Evolutionary conservation across 352 stramenopile species (phyloP).

Genomic region (Phytopythium delawarense): DNA sequence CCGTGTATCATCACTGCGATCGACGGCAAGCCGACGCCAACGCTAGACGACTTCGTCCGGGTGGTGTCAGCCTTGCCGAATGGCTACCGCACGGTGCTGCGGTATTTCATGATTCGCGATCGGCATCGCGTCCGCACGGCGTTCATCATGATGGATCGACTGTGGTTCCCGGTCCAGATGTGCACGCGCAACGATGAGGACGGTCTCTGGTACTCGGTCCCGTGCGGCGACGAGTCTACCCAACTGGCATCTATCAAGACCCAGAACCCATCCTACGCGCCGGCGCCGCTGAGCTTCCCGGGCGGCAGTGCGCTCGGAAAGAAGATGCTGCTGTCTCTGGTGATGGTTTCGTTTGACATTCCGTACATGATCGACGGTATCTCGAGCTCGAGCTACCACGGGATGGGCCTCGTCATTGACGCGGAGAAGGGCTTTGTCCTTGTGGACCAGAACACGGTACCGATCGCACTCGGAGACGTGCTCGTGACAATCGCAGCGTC

Average conservation of each 20-base stretch:
- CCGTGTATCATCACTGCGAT: conserved; percentile 87
- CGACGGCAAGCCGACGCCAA: conserved; percentile 72
- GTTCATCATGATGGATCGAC: conserved; percentile 87
- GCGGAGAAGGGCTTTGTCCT: conserved; percentile 80
- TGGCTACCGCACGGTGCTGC: conserved; percentile 73
- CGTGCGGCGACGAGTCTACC: conserved; percentile 24
- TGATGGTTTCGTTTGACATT: conserved; percentile 92
- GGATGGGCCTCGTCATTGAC: conserved; percentile 89
- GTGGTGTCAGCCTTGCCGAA: conserved; percentile 74
- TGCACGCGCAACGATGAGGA: conserved; percentile 69
- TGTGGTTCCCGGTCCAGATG: conserved; percentile 88
- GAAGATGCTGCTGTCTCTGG: conserved; percentile 71
- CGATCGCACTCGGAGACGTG: conserved; percentile 82
- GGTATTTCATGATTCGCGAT: conserved; percentile 87
- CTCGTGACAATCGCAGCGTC: conserved; percentile 86
- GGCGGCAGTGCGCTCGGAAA: conserved; percentile 62
- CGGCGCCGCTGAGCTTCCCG: conserved; percentile 63
- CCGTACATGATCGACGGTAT: conserved; percentile 92
- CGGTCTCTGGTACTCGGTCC: conserved; percentile 59
- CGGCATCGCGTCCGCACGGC: conserved; percentile 79
- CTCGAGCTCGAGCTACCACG: conserved; percentile 85
- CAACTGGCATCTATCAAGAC: conserved; percentile 18
- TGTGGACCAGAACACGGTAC: conserved; percentile 91
- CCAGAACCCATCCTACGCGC: conserved; percentile 46
- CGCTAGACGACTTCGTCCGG: conserved; percentile 76